Base-by-base conservation (phyloP, 2,329 filamentous ascomycete genomes). In the Didymella arachidicola region DNA sequence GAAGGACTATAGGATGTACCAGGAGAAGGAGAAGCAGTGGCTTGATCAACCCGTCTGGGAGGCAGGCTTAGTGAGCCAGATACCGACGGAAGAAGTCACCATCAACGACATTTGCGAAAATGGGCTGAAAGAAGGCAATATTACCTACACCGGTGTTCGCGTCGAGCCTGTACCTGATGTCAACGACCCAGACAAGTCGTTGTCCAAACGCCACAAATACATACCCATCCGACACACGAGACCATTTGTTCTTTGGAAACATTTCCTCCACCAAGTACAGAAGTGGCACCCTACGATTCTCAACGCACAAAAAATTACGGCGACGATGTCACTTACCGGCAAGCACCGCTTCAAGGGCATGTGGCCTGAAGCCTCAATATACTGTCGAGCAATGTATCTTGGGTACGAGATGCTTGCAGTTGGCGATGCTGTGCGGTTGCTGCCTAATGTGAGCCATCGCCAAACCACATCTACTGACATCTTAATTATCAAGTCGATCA, bases 111-210 rank as follows among this genome's bases (percentile, higher is more conserved):
- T 86, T 2, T 68, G 78, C 22, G 63, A 73, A 4, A 70, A 79
- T 12, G 72, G 78, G 2, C 50, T 72, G 0, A 80, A 82, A 45
- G 65, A 74, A 34, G 75, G 67, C 32, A 78, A 73, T 12, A 70
- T 86, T 12, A 83, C 80, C 53, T 80, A 81, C 57, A 81, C 81
- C 26, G 85, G 85, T 0, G 83, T 86, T 56, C 81, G 86, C 0
- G 77, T 88, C 1, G 86, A 88, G 63, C 84, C 83, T 0, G 72
- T 87, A 12, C 80, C 85, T 0, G 74, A 85, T 59, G 81, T 83
- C 0, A 81, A 84, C 61, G 75, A 78, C 16, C 57, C 43, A 0
- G 78, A 84, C 63, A 88, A 87, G 65, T 75, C 77, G 6, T 74
- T 79, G 2, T 84, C 83, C 0, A 80, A 82, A 54, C 82, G 83